Conservation (phyloP, 2,329 filamentous ascomycete genomes). For the Westerdykella ornata region DNA sequence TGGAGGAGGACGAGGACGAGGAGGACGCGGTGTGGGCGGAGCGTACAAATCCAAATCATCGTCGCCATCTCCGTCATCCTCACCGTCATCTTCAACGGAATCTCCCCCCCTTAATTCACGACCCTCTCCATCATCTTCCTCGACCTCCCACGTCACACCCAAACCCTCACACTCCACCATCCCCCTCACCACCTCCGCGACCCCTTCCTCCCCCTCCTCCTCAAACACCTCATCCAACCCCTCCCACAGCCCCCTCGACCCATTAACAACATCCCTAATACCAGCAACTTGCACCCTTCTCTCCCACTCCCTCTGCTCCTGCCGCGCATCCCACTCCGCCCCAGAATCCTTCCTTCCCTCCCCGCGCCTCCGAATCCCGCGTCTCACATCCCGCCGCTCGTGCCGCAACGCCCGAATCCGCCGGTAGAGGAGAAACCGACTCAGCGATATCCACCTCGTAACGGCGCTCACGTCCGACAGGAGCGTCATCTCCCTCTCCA, state of each 20-base stretch:
- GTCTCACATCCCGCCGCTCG: too few relatives aligned
- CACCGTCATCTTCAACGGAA: slow-evolving; percentile 1
- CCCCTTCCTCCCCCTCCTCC: slow-evolving; percentile 2
- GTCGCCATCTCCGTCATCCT: background rate
- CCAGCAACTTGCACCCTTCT: slow-evolving; percentile 1
- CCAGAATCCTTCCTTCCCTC: too few relatives aligned
- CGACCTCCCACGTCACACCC: background rate
- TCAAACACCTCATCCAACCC: slow-evolving; percentile 5
- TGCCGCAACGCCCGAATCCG: too few relatives aligned
- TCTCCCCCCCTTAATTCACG: background rate
- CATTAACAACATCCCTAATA: background rate
- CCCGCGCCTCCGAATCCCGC: too few relatives aligned
- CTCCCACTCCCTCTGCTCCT: slow-evolving; percentile 3
- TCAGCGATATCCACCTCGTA: too few relatives aligned
- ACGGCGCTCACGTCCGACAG: too few relatives aligned
- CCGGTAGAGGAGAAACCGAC: too few relatives aligned
- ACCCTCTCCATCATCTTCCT: background rate
- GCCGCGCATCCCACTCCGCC: background rate
- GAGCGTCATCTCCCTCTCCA: background rate
- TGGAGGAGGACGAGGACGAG: too few relatives aligned
- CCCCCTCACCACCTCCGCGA: slow-evolving; percentile 3
- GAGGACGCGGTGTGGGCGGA: too few relatives aligned
- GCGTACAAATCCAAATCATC: background rate
- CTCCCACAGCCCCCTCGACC: slow-evolving; percentile 1
- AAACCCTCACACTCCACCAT: slow-evolving; percentile 1